Evolutionary conservation across 257 asterid species (phyloP).

Genomic region (Nicotiana noctiflora): DNA sequence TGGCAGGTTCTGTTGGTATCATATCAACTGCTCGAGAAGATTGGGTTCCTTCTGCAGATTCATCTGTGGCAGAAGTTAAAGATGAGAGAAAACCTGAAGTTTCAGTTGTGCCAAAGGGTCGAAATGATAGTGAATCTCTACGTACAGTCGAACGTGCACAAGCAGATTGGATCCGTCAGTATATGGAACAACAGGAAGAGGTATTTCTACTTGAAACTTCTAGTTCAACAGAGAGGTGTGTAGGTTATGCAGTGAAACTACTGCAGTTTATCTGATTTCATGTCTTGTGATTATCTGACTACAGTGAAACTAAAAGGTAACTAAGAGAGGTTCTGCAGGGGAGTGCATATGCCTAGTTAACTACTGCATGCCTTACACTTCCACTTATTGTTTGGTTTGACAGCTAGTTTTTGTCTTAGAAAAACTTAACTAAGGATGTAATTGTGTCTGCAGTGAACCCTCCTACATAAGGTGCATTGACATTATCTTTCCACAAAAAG

Average conservation of each 20-base stretch:
- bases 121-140: conserved; percentile 52
- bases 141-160: conserved; percentile 60
- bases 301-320: not conserved
- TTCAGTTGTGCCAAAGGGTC: conserved; percentile 43
- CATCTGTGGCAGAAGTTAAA: conserved; percentile 31
- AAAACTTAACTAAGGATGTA: not conserved
- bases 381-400: not conserved
- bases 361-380: not conserved
- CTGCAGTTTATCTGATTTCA: not conserved
- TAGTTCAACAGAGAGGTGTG: not conserved
- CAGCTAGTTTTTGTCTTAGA: not conserved
- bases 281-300: not conserved
- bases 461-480: no score
- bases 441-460: no score
- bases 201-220: conserved; percentile 24
- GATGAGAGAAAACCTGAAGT: conserved; percentile 30
- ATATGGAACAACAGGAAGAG: conserved; percentile 94
- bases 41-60: conserved; percentile 68
- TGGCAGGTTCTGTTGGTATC: conserved; percentile 80
- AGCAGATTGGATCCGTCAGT: conserved; percentile 92
- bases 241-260: not conserved
- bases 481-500: not conserved
- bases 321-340: conserved; percentile 3
- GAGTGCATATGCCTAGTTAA: conserved; percentile 1
- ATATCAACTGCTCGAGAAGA: conserved; percentile 80